phyloP scores from a whole-genome alignment of 2,329 filamentous ascomycete species.

The Kalaharituber pfeilii region DNA sequence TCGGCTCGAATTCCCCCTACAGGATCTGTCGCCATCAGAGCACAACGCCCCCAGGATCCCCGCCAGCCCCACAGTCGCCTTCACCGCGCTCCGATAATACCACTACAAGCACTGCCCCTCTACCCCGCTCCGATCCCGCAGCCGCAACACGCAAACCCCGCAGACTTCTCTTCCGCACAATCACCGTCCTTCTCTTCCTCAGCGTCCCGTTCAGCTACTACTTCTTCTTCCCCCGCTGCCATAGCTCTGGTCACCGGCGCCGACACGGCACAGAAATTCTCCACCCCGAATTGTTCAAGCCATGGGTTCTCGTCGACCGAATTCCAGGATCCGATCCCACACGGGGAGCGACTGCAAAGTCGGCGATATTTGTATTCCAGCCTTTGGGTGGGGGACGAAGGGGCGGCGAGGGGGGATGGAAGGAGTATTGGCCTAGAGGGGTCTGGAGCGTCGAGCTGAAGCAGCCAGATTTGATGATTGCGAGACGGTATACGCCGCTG shows the following conservation, averaged over 20 bases:
- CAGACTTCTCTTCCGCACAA: neutral
- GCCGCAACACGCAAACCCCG: neutral
- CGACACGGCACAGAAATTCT: constrained; percentile 31
- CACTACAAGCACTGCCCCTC: neutral
- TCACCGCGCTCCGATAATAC: neutral
- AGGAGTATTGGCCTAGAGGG: constrained; percentile 31
- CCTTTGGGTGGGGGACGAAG: constrained; percentile 26
- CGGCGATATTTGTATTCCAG: constrained; percentile 49
- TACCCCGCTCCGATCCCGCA: neutral
- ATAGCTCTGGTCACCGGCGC: neutral
- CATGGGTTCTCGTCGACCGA: constrained; percentile 46
- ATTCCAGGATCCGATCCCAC: constrained; percentile 45
- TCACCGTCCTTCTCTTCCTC: neutral
- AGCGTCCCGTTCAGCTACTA: constrained; percentile 7
- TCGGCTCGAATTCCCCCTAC: neutral
- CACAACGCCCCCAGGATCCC: neutral
- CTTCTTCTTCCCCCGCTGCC: constrained; percentile 33
- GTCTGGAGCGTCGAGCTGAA: constrained; percentile 86
- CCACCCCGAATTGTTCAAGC: constrained; percentile 44
- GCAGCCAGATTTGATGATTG: constrained; percentile 85
- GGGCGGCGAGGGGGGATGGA: constrained; percentile 2
- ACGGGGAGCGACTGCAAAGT: constrained; percentile 22
- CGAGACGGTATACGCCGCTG: constrained; percentile 76
- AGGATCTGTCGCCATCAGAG: neutral
- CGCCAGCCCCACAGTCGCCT: neutral